Evolutionary conservation across 257 asterid genomes (phyloP), one percentile per base, ranked within the genome.

Genomic region (Lithospermum erythrorhizon): DNA sequence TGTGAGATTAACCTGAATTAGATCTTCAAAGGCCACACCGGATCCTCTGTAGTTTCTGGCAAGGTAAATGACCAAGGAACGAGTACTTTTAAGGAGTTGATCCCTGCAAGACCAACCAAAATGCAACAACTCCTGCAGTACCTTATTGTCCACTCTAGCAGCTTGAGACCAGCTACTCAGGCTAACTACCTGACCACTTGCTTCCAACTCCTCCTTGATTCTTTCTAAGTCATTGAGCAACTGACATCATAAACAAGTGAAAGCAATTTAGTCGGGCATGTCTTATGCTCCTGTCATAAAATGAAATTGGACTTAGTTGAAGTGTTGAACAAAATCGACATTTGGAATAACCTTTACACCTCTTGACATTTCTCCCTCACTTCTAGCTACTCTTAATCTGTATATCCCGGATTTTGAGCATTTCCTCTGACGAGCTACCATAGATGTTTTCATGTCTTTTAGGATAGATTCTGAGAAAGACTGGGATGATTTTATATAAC

Each of bases 51-150:
- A 89, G 67, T 81, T 87, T 75, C 81, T 79, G 35, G 97, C 87
- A 56, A 87, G 69, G 72, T 78, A 89, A 62, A 82, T 57, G 77
- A 87, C 82, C 71, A 84, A 77, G 29, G 95, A 81, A 27, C 73
- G 82, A 1, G 95, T 76, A 69, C 93, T 87, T 79, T 73, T 79
- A 24, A 89, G 64, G 60, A 89, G 95, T 78, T 87, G 87, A n/a
- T 84, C 93, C 68, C 91, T 81, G 77, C 95, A 89, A 61, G 65
- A 74, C 94, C 86, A 81, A 64, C 97, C 95, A 45, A 77, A 84
- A 68, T 77, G 77, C 82, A 89, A 67, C 58, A 32, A 82, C 25
- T 75, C 76, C 76, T 76, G 89, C 76, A 89, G 58, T 65, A 75
- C 84, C 61, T 70, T 82, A 76, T 65, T 80, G 49, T 82, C 72